Percentiles rank a stretch among this genome's conserved stretches.
phyloP scores from a whole-genome alignment of 352 stramenopile species.

The Hyphochytrium catenoides region DNA sequence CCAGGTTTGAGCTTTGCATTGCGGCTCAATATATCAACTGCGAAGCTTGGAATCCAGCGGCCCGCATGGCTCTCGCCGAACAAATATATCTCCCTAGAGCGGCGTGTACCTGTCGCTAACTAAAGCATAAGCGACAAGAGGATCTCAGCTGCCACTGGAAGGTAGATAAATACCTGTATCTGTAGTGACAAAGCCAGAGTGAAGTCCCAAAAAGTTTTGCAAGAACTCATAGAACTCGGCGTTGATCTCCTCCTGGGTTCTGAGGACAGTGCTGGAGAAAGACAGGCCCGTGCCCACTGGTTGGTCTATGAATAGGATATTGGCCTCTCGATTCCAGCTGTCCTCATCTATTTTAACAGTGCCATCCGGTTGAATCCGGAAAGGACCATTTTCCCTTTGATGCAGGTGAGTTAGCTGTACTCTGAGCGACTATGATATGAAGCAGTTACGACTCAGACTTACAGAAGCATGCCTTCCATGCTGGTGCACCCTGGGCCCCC shows the following conservation, averaged over 20 bases:
- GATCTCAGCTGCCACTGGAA: no score
- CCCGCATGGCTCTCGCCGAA: slow-evolving; percentile 89
- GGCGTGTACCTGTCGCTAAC: no score
- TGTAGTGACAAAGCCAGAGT: no score
- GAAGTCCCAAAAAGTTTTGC: no score
- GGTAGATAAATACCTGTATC: no score
- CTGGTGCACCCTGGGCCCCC: slow-evolving; percentile 62
- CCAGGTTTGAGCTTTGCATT: slow-evolving; percentile 36
- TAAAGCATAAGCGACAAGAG: no score
- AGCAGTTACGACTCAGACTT: background rate
- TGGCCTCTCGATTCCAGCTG: slow-evolving; percentile 57
- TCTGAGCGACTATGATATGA: background rate
- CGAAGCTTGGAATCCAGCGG: slow-evolving; percentile 89
- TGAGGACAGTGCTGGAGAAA: slow-evolving; percentile 16
- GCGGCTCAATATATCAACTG: slow-evolving; percentile 65
- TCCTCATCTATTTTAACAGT: slow-evolving; percentile 38
- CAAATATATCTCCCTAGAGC: slow-evolving; percentile 83
- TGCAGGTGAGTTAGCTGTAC: background rate
- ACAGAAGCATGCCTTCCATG: slow-evolving; percentile 48
- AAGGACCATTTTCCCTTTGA: slow-evolving; percentile 35
- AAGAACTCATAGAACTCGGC: slow-evolving; percentile 10
- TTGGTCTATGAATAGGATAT: slow-evolving; percentile 69
- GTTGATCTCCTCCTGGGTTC: slow-evolving; percentile 12
- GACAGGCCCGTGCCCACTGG: slow-evolving; percentile 58
- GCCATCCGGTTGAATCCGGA: slow-evolving; percentile 22